Conservation (phyloP, 768 basidiomycete species). For the Leccinum disarticulatum region DNA sequence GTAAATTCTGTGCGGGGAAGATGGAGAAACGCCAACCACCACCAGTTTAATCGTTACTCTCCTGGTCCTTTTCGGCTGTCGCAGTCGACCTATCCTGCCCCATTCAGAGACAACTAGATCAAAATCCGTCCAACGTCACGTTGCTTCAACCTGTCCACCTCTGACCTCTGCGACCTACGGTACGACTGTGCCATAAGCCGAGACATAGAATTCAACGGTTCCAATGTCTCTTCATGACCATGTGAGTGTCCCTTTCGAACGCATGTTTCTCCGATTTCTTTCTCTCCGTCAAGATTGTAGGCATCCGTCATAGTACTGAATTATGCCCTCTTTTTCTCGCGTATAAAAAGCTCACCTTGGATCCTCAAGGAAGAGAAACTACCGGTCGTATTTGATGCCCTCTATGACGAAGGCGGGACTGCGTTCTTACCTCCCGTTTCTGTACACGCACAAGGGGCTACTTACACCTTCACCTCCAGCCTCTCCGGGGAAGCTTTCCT, state of each 20-base stretch:
- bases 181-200: background rate
- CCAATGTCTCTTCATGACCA: background rate
- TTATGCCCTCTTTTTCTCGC: background rate
- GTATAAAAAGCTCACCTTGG: background rate
- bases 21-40: no score
- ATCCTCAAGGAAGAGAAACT: background rate
- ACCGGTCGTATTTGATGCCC: background rate
- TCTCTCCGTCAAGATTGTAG: background rate
- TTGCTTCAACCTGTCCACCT: no score
- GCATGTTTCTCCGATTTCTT: background rate
- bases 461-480: conserved; percentile 37
- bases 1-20: no score
- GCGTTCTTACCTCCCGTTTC: background rate
- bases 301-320: background rate
- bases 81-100: no score
- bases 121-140: no score
- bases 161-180: background rate
- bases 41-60: no score
- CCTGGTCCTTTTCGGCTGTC: no score
- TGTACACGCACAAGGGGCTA: background rate
- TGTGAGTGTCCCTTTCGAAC: background rate
- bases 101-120: no score
- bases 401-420: background rate
- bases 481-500: conserved; percentile 49
- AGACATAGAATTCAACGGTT: background rate